These are phyloP conservation scores for Lipomyces lipofer DNA, from an alignment of 805 yeast species.

Conservation along the genomic window DNA sequence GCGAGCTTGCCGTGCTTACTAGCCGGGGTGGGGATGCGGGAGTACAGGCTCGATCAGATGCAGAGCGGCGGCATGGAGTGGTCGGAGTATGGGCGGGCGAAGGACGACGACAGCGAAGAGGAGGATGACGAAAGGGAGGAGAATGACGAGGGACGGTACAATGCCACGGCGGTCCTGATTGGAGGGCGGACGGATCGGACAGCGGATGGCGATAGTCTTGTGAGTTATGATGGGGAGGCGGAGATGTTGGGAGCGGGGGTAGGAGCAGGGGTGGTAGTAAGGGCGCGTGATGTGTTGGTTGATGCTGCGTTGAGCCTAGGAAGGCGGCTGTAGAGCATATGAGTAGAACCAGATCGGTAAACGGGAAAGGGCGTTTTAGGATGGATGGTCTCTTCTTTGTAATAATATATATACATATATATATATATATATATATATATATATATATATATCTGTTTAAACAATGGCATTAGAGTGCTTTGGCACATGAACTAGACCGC, in stretches of 20 bases:
- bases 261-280: constrained; percentile 7
- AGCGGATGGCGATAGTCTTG: constrained; percentile 21
- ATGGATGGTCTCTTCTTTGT: too few species aligned
- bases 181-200: constrained; percentile 21
- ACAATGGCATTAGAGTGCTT: too few species aligned
- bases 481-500: too few species aligned
- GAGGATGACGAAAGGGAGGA: constrained; percentile 14
- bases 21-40: constrained; percentile 20
- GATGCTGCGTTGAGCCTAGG: too few species aligned
- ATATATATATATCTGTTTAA: too few species aligned
- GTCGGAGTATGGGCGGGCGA: constrained; percentile 7
- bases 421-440: too few species aligned
- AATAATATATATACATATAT: too few species aligned
- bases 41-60: constrained; percentile 25
- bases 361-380: too few species aligned
- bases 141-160: neutral
- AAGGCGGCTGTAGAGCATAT: too few species aligned
- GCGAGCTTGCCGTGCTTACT: constrained; percentile 14
- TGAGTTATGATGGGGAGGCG: constrained; percentile 19
- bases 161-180: constrained; percentile 7
- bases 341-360: too few species aligned
- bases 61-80: neutral
- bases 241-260: constrained; percentile 21
- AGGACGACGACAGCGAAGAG: neutral
- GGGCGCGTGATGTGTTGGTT: too few species aligned